Evolutionary conservation across 176 grass and related monocot genomes (phyloP), one percentile per base, ranked within the genome.

Genomic region (Cymbopogon citratus): DNA sequence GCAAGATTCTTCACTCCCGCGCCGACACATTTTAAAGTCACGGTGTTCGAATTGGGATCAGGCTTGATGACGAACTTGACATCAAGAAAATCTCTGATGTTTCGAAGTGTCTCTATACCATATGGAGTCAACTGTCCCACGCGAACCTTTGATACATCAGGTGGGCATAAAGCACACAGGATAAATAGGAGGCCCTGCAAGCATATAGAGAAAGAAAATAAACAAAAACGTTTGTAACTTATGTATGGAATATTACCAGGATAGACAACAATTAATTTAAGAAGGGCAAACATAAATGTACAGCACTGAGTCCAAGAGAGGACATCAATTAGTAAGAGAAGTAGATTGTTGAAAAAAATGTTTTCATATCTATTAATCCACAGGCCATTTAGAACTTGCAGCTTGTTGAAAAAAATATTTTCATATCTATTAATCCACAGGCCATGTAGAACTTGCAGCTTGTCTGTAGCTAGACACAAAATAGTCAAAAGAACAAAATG

Each of bases 181-280:
- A 94, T 84, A 76, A 98, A 98, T 39, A 98, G 75, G 43, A 95
- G 80, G 21, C 92, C 96, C 92, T 98, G 88, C 29, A 88, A 66
- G 28, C 36, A 72, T 86, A 77, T 65, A 75, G n/a, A 26, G 64
- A 89, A 6, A 68, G 44, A 36, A 3, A 79, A 35, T 21, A 57
- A 57, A 57, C 9, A 51, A 74, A 77, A 73, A 38, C 0, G 28
- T 69, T 0, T 70, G 70, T 48, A 73, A 29, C 27, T 56, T 11
- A 40, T 59, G 24, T 34, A 60, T 21, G 39, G 59, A 70, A 60
- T 41, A 25, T 60, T 16, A 52, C 1, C 13, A 67, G 10, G 6
- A 78, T 72, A 12, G 1, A 26, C 2, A 65, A 24, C 13, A 2
- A 76, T 18, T 7, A 5, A 9, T 43, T 71, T 8, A 60, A 54